These are phyloP conservation scores for Annona cherimola DNA, from an alignment of 164 flowering plant genomes.

Conservation along the genomic window DNA sequence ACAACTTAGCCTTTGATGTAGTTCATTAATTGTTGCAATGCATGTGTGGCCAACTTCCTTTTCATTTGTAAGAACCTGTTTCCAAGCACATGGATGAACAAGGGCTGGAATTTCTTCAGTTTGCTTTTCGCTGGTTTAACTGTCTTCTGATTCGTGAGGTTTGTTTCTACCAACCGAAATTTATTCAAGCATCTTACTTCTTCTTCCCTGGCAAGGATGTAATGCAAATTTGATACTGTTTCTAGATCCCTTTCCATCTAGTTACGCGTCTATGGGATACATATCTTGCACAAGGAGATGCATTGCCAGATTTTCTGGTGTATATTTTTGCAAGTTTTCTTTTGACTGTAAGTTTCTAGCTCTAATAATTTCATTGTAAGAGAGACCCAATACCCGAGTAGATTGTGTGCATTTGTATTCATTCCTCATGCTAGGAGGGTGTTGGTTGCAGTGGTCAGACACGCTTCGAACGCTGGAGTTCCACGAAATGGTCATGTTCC, in stretches of 20 bases:
- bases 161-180: slow-evolving; percentile 7
- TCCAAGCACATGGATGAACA: slow-evolving; percentile 93
- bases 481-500: slow-evolving; percentile 97
- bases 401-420: too few relatives aligned
- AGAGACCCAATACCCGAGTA: too few relatives aligned
- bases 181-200: background rate
- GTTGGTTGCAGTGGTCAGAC: slow-evolving; percentile 75
- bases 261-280: slow-evolving; percentile 98
- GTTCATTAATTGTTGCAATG: background rate
- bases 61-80: slow-evolving; percentile 66
- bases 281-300: slow-evolving; percentile 98
- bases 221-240: slow-evolving; percentile 4
- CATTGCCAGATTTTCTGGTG: slow-evolving; percentile 92
- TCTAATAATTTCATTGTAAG: background rate
- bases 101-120: slow-evolving; percentile 94
- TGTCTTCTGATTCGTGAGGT: slow-evolving; percentile 99
- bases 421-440: background rate
- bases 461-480: slow-evolving; percentile 84
- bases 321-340: slow-evolving; percentile 95
- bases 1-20: background rate
- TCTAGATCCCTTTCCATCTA: slow-evolving; percentile 81
- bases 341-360: slow-evolving; percentile 56
- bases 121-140: slow-evolving; percentile 99
- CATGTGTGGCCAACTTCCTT: background rate
- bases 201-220: background rate